Evolutionary conservation across 2,329 filamentous ascomycete genomes (phyloP).

Genomic region (Fusarium verrucosum): DNA sequence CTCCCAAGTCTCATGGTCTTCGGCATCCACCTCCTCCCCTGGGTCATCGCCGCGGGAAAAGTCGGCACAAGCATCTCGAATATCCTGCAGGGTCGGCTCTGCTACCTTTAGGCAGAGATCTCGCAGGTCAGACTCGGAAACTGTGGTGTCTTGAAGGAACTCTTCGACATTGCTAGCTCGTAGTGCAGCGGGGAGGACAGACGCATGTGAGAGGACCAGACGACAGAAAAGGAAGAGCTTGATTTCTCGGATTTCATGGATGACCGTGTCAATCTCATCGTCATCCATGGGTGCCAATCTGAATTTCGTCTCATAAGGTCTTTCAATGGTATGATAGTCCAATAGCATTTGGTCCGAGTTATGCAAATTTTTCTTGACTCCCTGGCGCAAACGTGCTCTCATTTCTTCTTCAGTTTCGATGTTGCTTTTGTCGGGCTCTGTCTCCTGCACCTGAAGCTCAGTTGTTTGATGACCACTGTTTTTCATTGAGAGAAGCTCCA

Average conservation of each 20-base stretch:
- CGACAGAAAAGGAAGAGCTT: constrained; percentile 44
- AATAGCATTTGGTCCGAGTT: too few species aligned
- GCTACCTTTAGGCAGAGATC: constrained; percentile 45
- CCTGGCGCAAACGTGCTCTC: constrained; percentile 40
- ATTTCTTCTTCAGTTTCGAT: constrained; percentile 46
- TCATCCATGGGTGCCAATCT: constrained; percentile 41
- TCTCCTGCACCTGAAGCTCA: constrained; percentile 21
- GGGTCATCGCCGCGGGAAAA: constrained; percentile 40
- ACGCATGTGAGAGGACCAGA: constrained; percentile 41
- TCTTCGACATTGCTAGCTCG: constrained; percentile 39
- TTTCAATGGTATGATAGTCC: constrained; percentile 43
- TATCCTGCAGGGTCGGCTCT: constrained; percentile 41
- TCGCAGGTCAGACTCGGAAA: constrained; percentile 41
- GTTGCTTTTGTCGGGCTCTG: constrained; percentile 43
- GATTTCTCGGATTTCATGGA: constrained; percentile 43
- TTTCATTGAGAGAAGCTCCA: constrained; percentile 32
- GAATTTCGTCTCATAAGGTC: constrained; percentile 39
- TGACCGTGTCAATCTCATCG: constrained; percentile 38
- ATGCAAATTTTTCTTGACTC: constrained; percentile 42
- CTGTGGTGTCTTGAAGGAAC: constrained; percentile 40
- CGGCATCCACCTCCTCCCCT: constrained; percentile 14
- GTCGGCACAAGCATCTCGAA: constrained; percentile 46
- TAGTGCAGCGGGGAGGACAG: constrained; percentile 41
- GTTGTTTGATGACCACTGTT: background rate
- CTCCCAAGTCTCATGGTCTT: constrained; percentile 31